Evolutionary conservation across 2,329 filamentous ascomycete genomes (phyloP), one percentile per base, ranked within the genome.

Genomic region (Claviceps monticola): DNA sequence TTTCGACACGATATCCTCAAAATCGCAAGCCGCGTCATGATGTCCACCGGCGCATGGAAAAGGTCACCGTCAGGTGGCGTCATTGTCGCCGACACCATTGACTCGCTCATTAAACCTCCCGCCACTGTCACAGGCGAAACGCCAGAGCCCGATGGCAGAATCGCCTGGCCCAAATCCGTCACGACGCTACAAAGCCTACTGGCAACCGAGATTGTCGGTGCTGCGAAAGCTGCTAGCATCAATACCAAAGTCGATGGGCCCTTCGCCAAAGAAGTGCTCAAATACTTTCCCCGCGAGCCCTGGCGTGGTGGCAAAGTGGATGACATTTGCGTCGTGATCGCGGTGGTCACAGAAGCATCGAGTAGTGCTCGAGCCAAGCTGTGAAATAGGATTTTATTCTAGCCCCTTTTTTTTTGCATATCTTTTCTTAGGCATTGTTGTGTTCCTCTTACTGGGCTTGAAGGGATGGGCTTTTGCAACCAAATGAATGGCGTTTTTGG

Each of bases 291-390:
- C 0, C 74, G 83, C 39, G 91, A 97, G 66, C 80, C 82, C 53
- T 98, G 88, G 80, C 82, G 82, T 53, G 93, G 93, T 53, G 93
- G 93, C 50, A 98, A 98, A 68, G 80, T 94, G 19, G 93, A 98
- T 64, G 93, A 98, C 66, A 96, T 98, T 54, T 91, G 88, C 61
- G 88, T 88, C 4, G 74, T 98, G 49, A 83, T 90, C 14, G 80
- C 83, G 36, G 73, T 95, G 34, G 88, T 87, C 1, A 81, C 87
- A 8, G 83, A 90, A 58, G 79, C 83, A 17, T 47, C 53, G 17
- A 51, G 55, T 3, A 55, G 49, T 29, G 45, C 55, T 29, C 64
- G 59, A 54, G 66, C 65, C 62, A 69, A 69, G 56, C 55, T 69
- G 51, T 69, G 53, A 62, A 34, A 4, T 34, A 9, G 29, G 4